Conservation (phyloP, 441 rosid genomes). For the Adansonia rubrostipa region DNA sequence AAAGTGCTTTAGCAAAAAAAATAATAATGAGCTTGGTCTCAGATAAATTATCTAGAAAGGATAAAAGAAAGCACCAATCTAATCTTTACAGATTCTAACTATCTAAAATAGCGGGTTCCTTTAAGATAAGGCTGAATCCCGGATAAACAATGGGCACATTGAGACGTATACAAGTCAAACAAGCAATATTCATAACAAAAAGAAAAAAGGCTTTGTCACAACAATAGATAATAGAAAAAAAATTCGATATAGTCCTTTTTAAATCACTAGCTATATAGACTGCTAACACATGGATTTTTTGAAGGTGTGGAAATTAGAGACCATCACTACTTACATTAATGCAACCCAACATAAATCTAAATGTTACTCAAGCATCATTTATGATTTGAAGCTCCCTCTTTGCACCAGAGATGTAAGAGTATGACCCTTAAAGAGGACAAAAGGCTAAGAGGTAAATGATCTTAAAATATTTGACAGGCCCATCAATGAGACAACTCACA, state of each 20-base stretch:
- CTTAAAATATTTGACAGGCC: background rate
- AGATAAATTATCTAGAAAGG: background rate
- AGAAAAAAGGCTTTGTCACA: background rate
- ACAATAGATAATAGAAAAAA: background rate
- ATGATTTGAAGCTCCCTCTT: background rate
- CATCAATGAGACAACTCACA: background rate
- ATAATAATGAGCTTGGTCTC: background rate
- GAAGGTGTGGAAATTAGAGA: background rate
- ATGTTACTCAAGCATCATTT: slow-evolving; percentile 7
- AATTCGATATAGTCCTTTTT: background rate
- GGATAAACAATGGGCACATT: background rate
- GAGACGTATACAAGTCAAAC: background rate
- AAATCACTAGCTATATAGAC: background rate
- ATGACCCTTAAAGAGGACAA: background rate
- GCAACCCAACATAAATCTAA: background rate
- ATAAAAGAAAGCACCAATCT: slow-evolving; percentile 11
- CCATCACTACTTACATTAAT: background rate
- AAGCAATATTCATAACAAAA: slow-evolving; percentile 2
- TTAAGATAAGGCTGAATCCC: background rate
- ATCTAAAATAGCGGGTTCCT: background rate
- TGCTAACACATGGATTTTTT: background rate
- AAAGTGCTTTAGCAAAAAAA: background rate
- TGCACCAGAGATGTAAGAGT: background rate
- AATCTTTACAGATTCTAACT: slow-evolving; percentile 8
- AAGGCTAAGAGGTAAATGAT: background rate